Percentiles rank a stretch among this genome's conserved stretches.
These are phyloP conservation scores for Russula ochroleuca DNA, from an alignment of 768 basidiomycete genomes.

Conservation along the genomic window DNA sequence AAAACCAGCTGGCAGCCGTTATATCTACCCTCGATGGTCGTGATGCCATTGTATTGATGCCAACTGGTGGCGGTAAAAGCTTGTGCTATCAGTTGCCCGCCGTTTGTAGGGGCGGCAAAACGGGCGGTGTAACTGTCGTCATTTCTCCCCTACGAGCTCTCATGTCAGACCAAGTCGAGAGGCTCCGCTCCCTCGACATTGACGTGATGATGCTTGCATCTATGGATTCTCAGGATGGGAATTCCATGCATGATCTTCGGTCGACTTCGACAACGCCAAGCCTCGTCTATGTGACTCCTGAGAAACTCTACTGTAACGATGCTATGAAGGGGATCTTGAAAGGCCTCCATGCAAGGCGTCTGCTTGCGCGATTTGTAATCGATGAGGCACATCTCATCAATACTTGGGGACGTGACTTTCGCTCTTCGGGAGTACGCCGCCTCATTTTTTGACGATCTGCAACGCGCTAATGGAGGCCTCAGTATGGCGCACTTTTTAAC, in stretches of 20 bases:
- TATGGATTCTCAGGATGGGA: constrained; percentile 35
- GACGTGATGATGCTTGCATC: constrained; percentile 50
- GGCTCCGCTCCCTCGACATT: constrained; percentile 58
- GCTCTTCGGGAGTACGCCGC: constrained; percentile 39
- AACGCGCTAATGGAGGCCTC: constrained; percentile 1
- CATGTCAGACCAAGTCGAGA: constrained; percentile 83
- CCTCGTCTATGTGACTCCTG: constrained; percentile 88
- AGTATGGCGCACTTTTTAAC: constrained; percentile 38
- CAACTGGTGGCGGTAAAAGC: constrained; percentile 92
- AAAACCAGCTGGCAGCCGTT: constrained; percentile 85
- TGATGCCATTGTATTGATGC: constrained; percentile 94
- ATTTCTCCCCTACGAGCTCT: constrained; percentile 84
- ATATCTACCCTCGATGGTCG: constrained; percentile 69
- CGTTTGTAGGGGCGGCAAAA: constrained; percentile 65
- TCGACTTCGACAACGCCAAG: constrained; percentile 48
- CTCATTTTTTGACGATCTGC: neutral
- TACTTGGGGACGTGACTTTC: constrained; percentile 92
- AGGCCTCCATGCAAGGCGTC: constrained; percentile 50
- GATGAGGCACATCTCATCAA: constrained; percentile 97
- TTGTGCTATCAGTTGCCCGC: constrained; percentile 90
- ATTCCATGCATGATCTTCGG: constrained; percentile 42
- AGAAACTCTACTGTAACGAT: constrained; percentile 67
- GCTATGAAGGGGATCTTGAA: constrained; percentile 52
- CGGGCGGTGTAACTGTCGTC: constrained; percentile 81
- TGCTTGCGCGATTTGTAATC: constrained; percentile 84